A percentile compares a stretch with the other conserved stretches of the same genome.
Conservation (phyloP, 1,284 basidiomycete genomes). For the Xerocomus minutiporus region DNA sequence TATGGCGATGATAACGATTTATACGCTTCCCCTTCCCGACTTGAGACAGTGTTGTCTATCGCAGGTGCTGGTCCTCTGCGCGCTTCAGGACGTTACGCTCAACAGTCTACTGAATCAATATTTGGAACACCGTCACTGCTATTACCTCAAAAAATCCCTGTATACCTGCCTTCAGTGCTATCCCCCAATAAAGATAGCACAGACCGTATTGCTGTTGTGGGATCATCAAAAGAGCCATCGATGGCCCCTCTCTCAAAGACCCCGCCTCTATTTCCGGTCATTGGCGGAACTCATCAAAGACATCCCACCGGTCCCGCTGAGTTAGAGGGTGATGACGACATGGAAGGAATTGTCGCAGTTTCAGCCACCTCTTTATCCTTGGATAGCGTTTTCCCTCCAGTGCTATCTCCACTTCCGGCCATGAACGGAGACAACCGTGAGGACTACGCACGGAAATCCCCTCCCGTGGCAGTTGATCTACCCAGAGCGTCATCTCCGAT, state of each 20-base stretch:
- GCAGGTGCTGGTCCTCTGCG: conserved; percentile 48
- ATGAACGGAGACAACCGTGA: conserved; percentile 15
- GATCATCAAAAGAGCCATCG: conserved; percentile 5
- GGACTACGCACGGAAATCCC: conserved; percentile 4
- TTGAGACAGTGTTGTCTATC: conserved; percentile 62
- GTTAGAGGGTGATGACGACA: conserved; percentile 29
- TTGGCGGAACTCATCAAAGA: background rate
- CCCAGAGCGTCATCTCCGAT: conserved; percentile 8
- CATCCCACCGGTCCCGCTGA: conserved; percentile 6
- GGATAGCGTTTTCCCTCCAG: background rate
- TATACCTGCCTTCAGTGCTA: background rate
- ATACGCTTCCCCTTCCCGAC: conserved; percentile 47
- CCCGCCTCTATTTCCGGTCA: conserved; percentile 1
- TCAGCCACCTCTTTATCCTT: conserved; percentile 3
- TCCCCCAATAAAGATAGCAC: background rate
- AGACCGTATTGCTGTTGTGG: background rate
- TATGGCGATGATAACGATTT: conserved; percentile 36
- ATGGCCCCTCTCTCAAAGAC: conserved; percentile 1
- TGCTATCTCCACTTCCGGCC: conserved; percentile 14
- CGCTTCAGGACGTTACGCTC: conserved; percentile 13
- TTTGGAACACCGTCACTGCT: conserved; percentile 39
- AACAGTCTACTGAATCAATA: conserved; percentile 10
- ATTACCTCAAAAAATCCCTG: conserved; percentile 9
- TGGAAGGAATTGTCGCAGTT: conserved; percentile 23
- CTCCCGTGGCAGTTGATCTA: conserved; percentile 7